A percentile compares a stretch with the other conserved stretches of the same genome.
Conservation (phyloP, 202 grass and related monocot genomes). For the Miscanthus sacchariflorus region DNA sequence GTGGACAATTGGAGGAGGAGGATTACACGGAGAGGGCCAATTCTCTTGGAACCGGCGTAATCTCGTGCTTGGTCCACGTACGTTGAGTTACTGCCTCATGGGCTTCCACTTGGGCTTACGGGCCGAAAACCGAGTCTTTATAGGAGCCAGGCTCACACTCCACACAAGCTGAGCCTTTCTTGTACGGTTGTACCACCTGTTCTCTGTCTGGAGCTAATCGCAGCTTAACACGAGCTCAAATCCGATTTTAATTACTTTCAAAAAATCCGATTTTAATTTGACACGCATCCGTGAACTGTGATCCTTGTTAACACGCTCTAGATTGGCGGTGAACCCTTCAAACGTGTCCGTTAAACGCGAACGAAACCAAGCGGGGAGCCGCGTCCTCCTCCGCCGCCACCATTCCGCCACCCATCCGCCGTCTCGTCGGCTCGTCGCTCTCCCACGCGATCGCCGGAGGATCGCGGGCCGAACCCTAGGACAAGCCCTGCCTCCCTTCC, state of each 20-base stretch:
- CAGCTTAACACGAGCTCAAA: background rate
- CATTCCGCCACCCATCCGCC: background rate
- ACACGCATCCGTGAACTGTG: background rate
- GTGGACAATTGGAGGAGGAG: too few relatives aligned
- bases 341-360: constrained; percentile 46
- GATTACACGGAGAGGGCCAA: background rate
- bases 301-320: background rate
- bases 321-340: background rate
- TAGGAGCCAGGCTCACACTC: background rate
- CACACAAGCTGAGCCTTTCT: background rate
- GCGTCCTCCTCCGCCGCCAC: constrained; percentile 15
- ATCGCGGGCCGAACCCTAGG: constrained; percentile 30
- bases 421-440: constrained; percentile 3
- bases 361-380: background rate
- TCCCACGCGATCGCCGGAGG: background rate
- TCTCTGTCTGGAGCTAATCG: background rate
- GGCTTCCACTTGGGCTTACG: background rate
- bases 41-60: background rate
- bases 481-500: background rate
- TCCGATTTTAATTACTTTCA: background rate
- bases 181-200: too few relatives aligned
- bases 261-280: background rate
- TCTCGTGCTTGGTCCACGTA: background rate
- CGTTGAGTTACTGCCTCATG: background rate
- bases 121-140: background rate